Evolutionary conservation across 164 flowering plant genomes (phyloP).

Genomic region (Tetrastigma voinierianum): DNA sequence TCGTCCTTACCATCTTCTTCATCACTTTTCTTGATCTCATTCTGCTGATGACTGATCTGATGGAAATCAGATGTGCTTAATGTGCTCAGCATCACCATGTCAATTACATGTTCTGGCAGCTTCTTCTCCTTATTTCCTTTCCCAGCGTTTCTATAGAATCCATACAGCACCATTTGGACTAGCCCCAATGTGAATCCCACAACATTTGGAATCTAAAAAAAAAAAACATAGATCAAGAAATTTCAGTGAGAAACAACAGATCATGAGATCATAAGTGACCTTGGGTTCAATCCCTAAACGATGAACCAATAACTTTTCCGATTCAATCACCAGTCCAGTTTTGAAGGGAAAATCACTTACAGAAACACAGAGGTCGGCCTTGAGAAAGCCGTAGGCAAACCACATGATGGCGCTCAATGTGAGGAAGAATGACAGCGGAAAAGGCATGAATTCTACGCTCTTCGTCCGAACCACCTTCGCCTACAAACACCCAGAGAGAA

Average conservation of each 20-base stretch:
- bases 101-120: constrained; percentile 13
- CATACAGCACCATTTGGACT: constrained; percentile 42
- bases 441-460: constrained; percentile 54
- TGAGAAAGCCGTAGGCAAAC: constrained; percentile 39
- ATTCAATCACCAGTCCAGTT: too few relatives aligned
- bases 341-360: constrained; percentile 23
- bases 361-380: constrained; percentile 29
- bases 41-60: constrained; percentile 5
- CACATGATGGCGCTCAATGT: constrained; percentile 44
- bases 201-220: constrained; percentile 37
- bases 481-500: constrained; percentile 12
- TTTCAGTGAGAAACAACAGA: too few relatives aligned
- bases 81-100: constrained; percentile 13
- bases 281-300: too few relatives aligned
- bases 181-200: constrained; percentile 38
- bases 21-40: background rate
- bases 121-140: constrained; percentile 9
- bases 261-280: too few relatives aligned
- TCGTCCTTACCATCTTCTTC: background rate
- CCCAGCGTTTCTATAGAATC: constrained; percentile 16
- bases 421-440: constrained; percentile 36
- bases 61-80: constrained; percentile 17
- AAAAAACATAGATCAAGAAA: too few relatives aligned
- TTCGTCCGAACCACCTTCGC: constrained; percentile 32
- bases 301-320: too few relatives aligned